Conservation (phyloP, 306 rosid species). For the Hippophae gyantsensis region DNA sequence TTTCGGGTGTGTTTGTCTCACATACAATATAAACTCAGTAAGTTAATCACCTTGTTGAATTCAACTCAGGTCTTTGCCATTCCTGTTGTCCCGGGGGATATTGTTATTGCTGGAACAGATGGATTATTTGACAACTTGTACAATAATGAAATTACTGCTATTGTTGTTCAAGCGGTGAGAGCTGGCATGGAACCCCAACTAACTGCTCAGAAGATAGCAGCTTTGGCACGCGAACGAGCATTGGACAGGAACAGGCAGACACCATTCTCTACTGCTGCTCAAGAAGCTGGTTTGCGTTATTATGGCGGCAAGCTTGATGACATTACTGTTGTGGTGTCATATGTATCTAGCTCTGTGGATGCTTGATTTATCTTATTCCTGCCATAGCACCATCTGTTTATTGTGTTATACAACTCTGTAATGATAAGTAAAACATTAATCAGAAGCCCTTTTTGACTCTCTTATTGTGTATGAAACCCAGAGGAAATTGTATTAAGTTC, state of each 20-base stretch:
- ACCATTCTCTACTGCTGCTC: conserved; percentile 83
- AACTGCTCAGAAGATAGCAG: conserved; percentile 83
- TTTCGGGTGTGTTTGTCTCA: not conserved
- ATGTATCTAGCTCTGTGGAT: conserved; percentile 30
- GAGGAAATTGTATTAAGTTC: not conserved
- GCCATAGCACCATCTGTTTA: not conserved
- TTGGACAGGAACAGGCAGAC: conserved; percentile 54
- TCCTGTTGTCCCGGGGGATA: conserved; percentile 60
- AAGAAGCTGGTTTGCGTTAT: conserved; percentile 72
- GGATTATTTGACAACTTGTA: conserved; percentile 87
- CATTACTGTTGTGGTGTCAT: conserved; percentile 73
- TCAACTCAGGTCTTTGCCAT: conserved; percentile 46
- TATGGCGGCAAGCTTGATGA: conserved; percentile 93
- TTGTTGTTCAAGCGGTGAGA: conserved; percentile 52
- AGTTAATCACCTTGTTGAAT: conserved; percentile 8
- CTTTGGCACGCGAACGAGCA: conserved; percentile 71
- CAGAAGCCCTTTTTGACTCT: not conserved
- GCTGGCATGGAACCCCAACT: conserved; percentile 57
- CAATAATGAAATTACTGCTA: conserved; percentile 46
- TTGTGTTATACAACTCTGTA: not conserved
- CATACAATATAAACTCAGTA: not conserved
- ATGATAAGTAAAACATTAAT: not conserved
- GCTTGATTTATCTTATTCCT: not conserved
- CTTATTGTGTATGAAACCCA: conserved; percentile 6
- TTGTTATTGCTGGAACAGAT: conserved; percentile 76